phyloP scores from a whole-genome alignment of 2,329 filamentous ascomycete species.

The Pseudopyricularia javanii region DNA sequence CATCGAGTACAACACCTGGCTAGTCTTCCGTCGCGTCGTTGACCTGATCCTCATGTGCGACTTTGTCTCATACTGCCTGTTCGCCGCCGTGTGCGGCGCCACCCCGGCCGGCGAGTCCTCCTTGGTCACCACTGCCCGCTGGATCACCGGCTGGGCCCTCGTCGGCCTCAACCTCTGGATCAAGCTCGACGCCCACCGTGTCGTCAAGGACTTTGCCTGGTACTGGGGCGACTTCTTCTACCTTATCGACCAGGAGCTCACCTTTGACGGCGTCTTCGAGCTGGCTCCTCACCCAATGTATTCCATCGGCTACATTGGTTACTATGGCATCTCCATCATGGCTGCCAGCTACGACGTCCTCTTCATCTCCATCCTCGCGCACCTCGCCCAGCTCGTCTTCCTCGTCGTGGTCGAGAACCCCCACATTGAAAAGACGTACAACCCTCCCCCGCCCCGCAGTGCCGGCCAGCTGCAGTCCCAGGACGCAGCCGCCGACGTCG shows the following conservation, averaged over 20 bases:
- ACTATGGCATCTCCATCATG: constrained; percentile 97
- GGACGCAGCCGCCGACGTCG: not conserved
- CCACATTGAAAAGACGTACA: constrained; percentile 97
- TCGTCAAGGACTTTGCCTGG: constrained; percentile 98
- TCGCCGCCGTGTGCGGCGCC: constrained; percentile 77
- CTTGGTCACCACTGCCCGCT: constrained; percentile 59
- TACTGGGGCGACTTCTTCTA: constrained; percentile 99
- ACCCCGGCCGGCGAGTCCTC: constrained; percentile 61
- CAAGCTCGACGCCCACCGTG: constrained; percentile 91
- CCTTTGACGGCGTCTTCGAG: constrained; percentile 97
- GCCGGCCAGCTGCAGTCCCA: constrained; percentile 3
- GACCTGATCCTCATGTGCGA: constrained; percentile 98
- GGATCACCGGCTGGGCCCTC: constrained; percentile 64
- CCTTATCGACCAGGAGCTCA: constrained; percentile 92
- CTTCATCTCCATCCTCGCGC: constrained; percentile 90
- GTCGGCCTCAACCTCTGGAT: constrained; percentile 97
- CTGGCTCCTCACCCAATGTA: constrained; percentile 99
- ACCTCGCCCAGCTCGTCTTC: constrained; percentile 90
- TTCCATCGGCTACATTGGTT: constrained; percentile 93
- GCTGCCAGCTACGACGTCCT: constrained; percentile 95
- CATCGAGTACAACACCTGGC: constrained; percentile 98
- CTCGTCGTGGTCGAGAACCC: constrained; percentile 87
- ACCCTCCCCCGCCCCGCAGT: constrained; percentile 64
- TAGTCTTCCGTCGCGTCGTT: constrained; percentile 88
- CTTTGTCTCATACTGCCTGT: constrained; percentile 92